These are phyloP conservation scores for Rhizophagus prolifer DNA, from an alignment of 192 early-diverging fungal genomes.

Conservation along the genomic window DNA sequence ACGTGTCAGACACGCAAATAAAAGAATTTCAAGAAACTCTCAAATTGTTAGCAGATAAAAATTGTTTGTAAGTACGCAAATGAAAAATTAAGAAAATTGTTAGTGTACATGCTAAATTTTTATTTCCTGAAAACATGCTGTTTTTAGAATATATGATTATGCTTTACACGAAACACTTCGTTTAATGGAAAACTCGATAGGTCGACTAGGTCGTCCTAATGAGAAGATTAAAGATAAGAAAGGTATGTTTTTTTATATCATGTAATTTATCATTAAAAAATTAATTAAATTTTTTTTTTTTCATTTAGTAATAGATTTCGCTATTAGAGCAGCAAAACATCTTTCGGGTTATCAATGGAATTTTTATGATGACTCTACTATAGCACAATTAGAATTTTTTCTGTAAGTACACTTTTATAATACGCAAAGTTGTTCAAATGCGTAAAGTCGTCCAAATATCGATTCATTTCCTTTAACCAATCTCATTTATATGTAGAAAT, in stretches of 20 bases:
- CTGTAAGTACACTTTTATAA: background rate
- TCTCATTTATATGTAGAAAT: background rate
- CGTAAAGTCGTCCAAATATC: too few species aligned
- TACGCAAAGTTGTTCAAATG: too few species aligned
- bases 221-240: background rate
- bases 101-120: background rate
- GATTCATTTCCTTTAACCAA: background rate
- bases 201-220: background rate
- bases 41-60: background rate
- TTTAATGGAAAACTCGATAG: background rate
- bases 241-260: background rate
- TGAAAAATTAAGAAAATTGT: background rate
- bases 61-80: background rate
- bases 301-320: background rate
- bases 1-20: background rate
- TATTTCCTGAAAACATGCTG: background rate
- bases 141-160: background rate
- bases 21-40: background rate
- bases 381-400: background rate
- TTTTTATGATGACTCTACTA: background rate
- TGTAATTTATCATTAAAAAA: background rate
- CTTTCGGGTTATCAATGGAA: background rate
- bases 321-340: background rate
- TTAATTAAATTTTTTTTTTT: too few species aligned
- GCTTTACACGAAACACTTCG: background rate